Conservation (phyloP, 2,329 filamentous ascomycete species). For the Neopestalotiopsis clavispora region DNA sequence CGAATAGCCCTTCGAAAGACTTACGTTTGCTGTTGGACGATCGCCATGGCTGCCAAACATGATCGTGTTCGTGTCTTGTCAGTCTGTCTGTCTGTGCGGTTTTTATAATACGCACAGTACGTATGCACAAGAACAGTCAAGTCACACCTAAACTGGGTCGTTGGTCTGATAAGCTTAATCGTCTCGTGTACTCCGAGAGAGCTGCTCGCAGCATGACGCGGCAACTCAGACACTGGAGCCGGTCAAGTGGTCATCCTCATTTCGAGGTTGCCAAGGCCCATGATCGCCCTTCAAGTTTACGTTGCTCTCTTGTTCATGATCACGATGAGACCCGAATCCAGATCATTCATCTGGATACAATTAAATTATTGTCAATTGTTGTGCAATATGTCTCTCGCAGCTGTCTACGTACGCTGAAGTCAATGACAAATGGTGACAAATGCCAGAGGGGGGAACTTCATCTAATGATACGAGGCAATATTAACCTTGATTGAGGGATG, state of each 20-base stretch:
- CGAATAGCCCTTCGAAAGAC: not conserved
- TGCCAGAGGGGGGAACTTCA: not conserved
- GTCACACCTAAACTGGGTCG: too few relatives aligned
- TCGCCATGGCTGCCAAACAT: not conserved
- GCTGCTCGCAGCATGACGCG: conserved; percentile 10
- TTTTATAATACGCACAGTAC: not conserved
- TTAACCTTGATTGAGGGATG: not conserved
- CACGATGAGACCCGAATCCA: not conserved
- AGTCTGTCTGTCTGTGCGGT: not conserved
- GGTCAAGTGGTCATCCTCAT: conserved; percentile 8
- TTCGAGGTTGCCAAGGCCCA: not conserved
- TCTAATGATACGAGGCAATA: not conserved
- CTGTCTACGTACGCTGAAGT: not conserved
- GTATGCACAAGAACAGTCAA: too few relatives aligned
- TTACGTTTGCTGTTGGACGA: not conserved
- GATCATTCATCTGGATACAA: not conserved
- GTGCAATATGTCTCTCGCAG: not conserved
- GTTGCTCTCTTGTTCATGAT: not conserved
- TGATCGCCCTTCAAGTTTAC: not conserved
- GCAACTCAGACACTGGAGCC: not conserved
- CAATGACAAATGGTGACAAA: not conserved
- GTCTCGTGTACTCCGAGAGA: not conserved
- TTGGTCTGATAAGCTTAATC: conserved; percentile 17
- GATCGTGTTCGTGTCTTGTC: not conserved
- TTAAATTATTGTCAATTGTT: not conserved